Conservation (phyloP, 768 basidiomycete genomes). For the Termitomyces sp. region DNA sequence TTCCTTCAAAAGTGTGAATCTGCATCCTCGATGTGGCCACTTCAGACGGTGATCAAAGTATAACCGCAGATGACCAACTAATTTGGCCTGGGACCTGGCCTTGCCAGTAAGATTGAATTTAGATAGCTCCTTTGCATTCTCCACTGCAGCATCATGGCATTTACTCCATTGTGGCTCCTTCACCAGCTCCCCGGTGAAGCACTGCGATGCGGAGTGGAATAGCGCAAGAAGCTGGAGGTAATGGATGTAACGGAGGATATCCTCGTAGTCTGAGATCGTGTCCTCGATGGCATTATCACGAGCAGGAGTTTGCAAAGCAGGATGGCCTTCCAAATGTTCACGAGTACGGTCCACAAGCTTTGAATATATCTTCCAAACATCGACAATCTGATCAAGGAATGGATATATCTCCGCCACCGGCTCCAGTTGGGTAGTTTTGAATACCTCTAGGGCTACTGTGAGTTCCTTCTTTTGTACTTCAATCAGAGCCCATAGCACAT, state of each 20-base stretch:
- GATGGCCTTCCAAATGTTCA: background rate
- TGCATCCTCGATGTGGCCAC: background rate
- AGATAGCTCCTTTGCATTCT: background rate
- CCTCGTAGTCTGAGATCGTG: background rate
- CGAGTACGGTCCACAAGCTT: background rate
- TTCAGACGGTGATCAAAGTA: background rate
- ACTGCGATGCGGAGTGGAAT: background rate
- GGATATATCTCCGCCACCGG: background rate
- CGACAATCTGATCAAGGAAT: background rate
- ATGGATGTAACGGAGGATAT: background rate
- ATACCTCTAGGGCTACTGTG: background rate
- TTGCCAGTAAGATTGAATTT: background rate
- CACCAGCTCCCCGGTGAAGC: background rate
- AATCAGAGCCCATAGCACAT: background rate
- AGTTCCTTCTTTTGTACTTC: background rate
- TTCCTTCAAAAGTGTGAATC: background rate
- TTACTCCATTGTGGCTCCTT: background rate
- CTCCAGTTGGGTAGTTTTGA: background rate
- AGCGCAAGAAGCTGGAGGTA: background rate
- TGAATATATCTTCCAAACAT: background rate
- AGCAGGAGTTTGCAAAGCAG: background rate
- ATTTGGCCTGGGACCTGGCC: background rate
- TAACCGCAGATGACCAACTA: background rate
- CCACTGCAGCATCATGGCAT: background rate
- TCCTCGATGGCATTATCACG: background rate